Evolutionary conservation across 768 basidiomycete genomes (phyloP).

Genomic region (Porpolomopsis calyptriformis): DNA sequence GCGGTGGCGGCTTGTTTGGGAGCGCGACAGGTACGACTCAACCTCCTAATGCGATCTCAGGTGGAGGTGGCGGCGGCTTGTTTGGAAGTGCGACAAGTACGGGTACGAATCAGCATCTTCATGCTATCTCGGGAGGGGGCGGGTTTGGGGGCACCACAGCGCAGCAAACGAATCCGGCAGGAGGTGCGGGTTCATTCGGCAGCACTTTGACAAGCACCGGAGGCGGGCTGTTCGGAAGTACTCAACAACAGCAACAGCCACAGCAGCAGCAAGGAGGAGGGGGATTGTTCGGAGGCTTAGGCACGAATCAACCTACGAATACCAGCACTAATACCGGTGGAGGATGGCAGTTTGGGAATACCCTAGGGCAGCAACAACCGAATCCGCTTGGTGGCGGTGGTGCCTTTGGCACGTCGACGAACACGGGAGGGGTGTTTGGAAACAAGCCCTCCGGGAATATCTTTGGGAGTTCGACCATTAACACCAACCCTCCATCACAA

Average conservation of each 20-base stretch:
- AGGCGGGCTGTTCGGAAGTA: slow-evolving; percentile 1
- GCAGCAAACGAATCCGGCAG: background rate
- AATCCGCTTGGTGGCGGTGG: slow-evolving; percentile 3
- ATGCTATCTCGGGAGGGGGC: no score
- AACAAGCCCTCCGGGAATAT: slow-evolving; percentile 13
- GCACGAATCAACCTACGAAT: no score
- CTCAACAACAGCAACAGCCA: background rate
- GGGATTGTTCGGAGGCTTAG: no score
- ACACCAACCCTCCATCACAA: slow-evolving; percentile 15
- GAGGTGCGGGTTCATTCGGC: background rate
- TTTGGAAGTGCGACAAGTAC: background rate
- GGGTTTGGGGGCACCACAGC: background rate
- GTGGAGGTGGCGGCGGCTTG: background rate
- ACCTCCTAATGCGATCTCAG: background rate
- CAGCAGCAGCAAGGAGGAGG: no score
- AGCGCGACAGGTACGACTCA: background rate
- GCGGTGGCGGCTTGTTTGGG: background rate
- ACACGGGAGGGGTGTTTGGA: slow-evolving; percentile 17
- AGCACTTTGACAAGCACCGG: background rate
- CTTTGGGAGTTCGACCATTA: slow-evolving; percentile 26
- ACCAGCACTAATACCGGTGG: no score
- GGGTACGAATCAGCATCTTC: no score
- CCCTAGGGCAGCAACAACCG: background rate
- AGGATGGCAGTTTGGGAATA: background rate
- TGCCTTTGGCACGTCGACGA: slow-evolving; percentile 11